phyloP scores from a whole-genome alignment of 345 rosid species.

The Microthlaspi erraticum region DNA sequence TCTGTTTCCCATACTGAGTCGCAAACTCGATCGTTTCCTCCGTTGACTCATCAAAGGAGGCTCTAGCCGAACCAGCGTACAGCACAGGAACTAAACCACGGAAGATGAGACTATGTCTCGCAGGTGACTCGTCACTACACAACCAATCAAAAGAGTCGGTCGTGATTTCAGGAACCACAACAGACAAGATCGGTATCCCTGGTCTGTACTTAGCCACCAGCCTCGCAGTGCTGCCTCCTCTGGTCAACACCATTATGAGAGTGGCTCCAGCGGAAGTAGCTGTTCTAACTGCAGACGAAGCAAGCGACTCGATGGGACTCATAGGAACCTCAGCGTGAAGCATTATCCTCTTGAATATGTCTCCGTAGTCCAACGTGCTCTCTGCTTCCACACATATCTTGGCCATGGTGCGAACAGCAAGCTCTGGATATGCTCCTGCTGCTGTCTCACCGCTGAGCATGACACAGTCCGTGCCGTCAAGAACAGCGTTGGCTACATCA shows the following conservation, averaged over 20 bases:
- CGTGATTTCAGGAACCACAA: constrained; percentile 87
- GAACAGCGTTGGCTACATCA: constrained; percentile 97
- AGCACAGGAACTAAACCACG: constrained; percentile 85
- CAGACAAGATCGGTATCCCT: constrained; percentile 83
- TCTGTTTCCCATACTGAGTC: constrained; percentile 65
- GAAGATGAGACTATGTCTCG: constrained; percentile 89
- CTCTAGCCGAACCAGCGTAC: constrained; percentile 89
- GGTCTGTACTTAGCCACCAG: constrained; percentile 98
- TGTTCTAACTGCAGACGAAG: constrained; percentile 92
- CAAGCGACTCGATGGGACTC: constrained; percentile 92
- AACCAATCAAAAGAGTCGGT: constrained; percentile 93
- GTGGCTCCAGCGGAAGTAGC: constrained; percentile 86
- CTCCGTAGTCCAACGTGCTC: constrained; percentile 84
- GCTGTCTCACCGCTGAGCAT: constrained; percentile 99
- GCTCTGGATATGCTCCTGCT: constrained; percentile 96
- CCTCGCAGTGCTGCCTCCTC: constrained; percentile 97
- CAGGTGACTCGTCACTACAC: constrained; percentile 86
- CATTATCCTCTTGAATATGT: constrained; percentile 85
- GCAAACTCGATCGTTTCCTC: constrained; percentile 92
- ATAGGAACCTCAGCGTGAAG: constrained; percentile 85
- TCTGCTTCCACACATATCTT: constrained; percentile 90
- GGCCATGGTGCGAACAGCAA: constrained; percentile 91
- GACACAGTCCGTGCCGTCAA: constrained; percentile 92
- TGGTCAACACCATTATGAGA: constrained; percentile 82
- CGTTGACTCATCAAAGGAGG: constrained; percentile 85